Evolutionary conservation across 495 filamentous ascomycete species (phyloP), one percentile per base, ranked within the genome.

Genomic region (Articulospora tetracladia): DNA sequence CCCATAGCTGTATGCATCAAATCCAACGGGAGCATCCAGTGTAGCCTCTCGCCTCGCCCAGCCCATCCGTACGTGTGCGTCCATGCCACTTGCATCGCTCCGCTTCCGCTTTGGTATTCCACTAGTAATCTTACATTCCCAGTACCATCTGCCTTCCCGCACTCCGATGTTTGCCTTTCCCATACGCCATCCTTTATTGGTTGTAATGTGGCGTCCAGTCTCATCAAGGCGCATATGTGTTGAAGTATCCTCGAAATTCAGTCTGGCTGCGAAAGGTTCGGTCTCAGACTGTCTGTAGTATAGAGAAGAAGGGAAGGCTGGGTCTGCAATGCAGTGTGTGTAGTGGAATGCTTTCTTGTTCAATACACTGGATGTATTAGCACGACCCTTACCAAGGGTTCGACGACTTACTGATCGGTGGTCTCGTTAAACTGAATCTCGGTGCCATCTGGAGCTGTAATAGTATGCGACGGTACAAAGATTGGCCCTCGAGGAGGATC

Each of bases 1-100:
- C 20, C 90, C 95, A 70, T 99, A 99, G 49, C 92, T 94, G 71
- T 98, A 98, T 32, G 90, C 92, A 70, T 99, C 94, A 65, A 93
- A 96, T 0, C 95, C 95, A 13, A 97, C 91, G 11, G 95, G 94
- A 15, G 90, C 90, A 66, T 98, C 95, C 2, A 97, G 76, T 19
- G 91, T 90, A 11, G 93, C 92, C 66, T 99, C 95, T 30, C 93
- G 80, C 55, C 95, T 77, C 0, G 94, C 92, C 73, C 91, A 97
- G 1, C 95, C 95, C 55, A 98, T 79, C 13, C 95, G 85, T 11
- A 97, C 88, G 72, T 98, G 92, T 30, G 89, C 91, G 3, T 73
- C 66, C 20, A 66, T 65, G 17, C 46, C 46, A 26, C 60, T 44
- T 12, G 48, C 26, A 30, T 62, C 64, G 32, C 58, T 60, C 48